Percentiles rank a stretch among this genome's conserved stretches.
Conservation (phyloP, 2,329 filamentous ascomycete genomes). For the Exophiala calicioides region DNA sequence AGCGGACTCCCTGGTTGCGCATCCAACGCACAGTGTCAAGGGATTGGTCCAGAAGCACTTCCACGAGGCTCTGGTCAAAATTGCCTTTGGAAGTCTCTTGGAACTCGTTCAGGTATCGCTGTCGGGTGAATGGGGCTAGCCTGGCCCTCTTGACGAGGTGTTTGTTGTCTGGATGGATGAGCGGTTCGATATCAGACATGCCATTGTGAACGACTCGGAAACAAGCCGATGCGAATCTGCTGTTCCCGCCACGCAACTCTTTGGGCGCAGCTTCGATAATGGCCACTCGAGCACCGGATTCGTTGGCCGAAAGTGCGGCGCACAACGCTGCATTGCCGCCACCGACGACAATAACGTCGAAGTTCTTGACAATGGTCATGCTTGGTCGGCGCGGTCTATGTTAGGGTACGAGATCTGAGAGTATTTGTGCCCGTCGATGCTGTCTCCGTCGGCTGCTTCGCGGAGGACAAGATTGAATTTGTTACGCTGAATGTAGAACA, state of each 20-base stretch:
- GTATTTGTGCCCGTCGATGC: too few species aligned
- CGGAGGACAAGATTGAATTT: too few species aligned
- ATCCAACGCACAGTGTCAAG: conserved; percentile 3
- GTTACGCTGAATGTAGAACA: too few species aligned
- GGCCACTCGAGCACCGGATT: conserved; percentile 41
- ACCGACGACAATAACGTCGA: too few species aligned
- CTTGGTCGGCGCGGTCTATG: too few species aligned
- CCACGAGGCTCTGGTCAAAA: background rate
- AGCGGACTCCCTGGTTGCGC: conserved; percentile 3
- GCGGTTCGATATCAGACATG: conserved; percentile 57
- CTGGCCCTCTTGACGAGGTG: conserved; percentile 52
- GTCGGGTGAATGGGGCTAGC: conserved; percentile 1
- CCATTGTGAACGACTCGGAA: conserved; percentile 39
- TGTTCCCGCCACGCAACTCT: conserved; percentile 3
- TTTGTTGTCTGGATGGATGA: conserved; percentile 58
- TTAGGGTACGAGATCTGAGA: too few species aligned
- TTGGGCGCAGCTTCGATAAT: conserved; percentile 4
- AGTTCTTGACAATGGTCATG: too few species aligned
- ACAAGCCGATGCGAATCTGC: conserved; percentile 2
- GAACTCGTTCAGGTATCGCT: background rate
- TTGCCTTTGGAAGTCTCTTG: background rate
- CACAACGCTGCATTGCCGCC: too few species aligned
- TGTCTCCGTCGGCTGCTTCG: too few species aligned
- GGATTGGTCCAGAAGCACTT: background rate
- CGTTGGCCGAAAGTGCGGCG: conserved; percentile 59